Evolutionary conservation across 176 grass and related monocot genomes (phyloP), one percentile per base, ranked within the genome.

Genomic region (Pharus latifolius): DNA sequence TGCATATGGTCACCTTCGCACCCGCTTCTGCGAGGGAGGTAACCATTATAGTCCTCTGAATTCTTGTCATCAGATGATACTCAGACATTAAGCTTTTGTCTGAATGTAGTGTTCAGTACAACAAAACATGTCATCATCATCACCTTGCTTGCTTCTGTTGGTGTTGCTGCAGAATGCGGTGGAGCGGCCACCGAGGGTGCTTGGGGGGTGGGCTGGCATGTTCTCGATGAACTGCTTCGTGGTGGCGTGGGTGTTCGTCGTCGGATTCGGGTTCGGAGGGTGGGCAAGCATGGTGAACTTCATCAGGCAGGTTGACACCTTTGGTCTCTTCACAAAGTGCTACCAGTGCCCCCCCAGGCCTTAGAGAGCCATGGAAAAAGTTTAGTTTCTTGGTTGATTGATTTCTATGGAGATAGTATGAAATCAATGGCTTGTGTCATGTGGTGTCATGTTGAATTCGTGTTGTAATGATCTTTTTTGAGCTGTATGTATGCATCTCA

Each of bases 261-360:
- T 98, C 2, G 94, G 94, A 1, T 98, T 98, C 40, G 94, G 94
- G 2, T 98, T 98, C 13, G 94, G 94, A 8, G 94, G 89, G 0
- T 98, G 94, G 94, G 94, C 94, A 2, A 98, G 94, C 84, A 93
- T 81, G 23, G 61, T 83, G 17, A 98, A 98, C 60, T 98, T 98
- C 42, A 75, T 98, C 7, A 62, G 60, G 0, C 94, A 98, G 73
- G 65, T 98, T 7, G 49, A 90, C 15, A 92, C 86, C 19, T 97
- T 97, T 30, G 93, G 93, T 0, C 79, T 97, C 74, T 97, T 97
- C 93, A 97, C 89, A 67, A 97, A 90, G 45, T 97, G 93, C 83
- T 97, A 97, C 78, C 93, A 97, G 45, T 97, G 93, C 58, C 86
- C 86, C 3, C 93, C 95, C 0, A 98, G 45, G 81, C 89, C 85